Base-by-base conservation (phyloP, 257 asterid genomes). In the Schizonepeta tenuifolia region DNA sequence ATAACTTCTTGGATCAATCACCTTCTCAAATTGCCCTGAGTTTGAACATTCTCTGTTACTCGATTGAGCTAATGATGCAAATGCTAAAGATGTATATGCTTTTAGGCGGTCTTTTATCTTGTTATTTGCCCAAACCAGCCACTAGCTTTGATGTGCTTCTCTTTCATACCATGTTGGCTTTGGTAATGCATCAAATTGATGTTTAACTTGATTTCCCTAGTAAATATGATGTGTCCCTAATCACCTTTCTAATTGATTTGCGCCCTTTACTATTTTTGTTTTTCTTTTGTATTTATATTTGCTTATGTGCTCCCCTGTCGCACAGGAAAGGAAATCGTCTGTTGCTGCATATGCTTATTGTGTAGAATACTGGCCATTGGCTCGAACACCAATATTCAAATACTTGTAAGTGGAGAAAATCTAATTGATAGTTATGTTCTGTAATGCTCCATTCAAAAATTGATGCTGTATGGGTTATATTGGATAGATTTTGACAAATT, bases 271-370 rank as follows among this genome's bases (percentile, higher is more conserved):
- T 43, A 2, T 17, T n/a, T 58, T 36, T 10, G 9, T 21, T 14
- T 40, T 12, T 43, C 11, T n/a, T 20, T 17, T 73, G 50, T 24
- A 11, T 12, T 54, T 12, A 61, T 12, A 40, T 65, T 14, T 54
- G 56, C 68, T 56, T 17, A 46, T 65, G 24, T 55, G 67, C 50
- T 31, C 18, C 21, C 9, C 10, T 17, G 9, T 74, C 53, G n/a
- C 31, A 41, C 61, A 41, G 12, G 61, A 56, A 56, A 40, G 43
- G 38, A 17, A 67, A 41, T 55, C 17, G 54, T 57, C 7, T 53
- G 41, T n/a, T 58, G 38, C 13, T 15, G 71, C 65, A 62, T 72
- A 62, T 36, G 55, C 47, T 57, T 58, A 13, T 55, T 36, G 18
- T 41, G 28, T 55, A 15, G 44, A 55, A 28, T 57, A 70, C 49